phyloP scores from a whole-genome alignment of 495 filamentous ascomycete species.

The Xylaria curta region DNA sequence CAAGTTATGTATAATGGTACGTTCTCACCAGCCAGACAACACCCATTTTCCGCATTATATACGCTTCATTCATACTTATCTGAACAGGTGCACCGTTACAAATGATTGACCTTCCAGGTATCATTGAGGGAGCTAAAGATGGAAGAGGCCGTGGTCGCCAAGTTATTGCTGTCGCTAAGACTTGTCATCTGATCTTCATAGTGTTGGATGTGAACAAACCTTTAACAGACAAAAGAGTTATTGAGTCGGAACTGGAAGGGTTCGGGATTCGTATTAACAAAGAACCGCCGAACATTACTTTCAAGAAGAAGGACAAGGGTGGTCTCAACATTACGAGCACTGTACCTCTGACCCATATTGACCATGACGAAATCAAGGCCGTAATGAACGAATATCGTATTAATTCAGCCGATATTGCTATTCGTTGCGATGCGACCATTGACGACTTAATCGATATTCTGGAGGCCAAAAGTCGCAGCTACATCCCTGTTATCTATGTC shows the following conservation, averaged over 20 bases:
- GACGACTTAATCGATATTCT: conserved; percentile 93
- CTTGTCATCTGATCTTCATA: conserved; percentile 98
- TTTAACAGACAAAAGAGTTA: conserved; percentile 93
- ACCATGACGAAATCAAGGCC: conserved; percentile 94
- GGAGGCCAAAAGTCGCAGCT: conserved; percentile 92
- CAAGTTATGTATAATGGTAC: conserved; percentile 91
- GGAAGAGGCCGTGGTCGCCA: conserved; percentile 97
- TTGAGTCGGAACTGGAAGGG: conserved; percentile 95
- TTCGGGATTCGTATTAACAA: conserved; percentile 99
- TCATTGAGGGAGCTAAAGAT: conserved; percentile 98
- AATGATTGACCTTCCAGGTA: conserved; percentile 98
- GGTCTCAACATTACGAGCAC: conserved; percentile 94
- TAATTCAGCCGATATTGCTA: conserved; percentile 94
- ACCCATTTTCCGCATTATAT: not conserved
- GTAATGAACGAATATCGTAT: conserved; percentile 98
- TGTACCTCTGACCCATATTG: conserved; percentile 87
- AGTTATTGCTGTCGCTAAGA: conserved; percentile 98
- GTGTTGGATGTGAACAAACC: conserved; percentile 99
- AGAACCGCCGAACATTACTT: conserved; percentile 92
- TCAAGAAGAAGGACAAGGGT: conserved; percentile 99
- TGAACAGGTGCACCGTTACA: conserved; percentile 82
- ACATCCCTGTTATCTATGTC: conserved; percentile 97
- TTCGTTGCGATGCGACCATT: conserved; percentile 88
- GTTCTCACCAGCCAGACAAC: conserved; percentile 2
- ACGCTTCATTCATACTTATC: not conserved